Percentiles rank a stretch among this genome's conserved stretches.
Conservation (phyloP, 2,329 filamentous ascomycete genomes). For the Ophioceras dolichostomum region DNA sequence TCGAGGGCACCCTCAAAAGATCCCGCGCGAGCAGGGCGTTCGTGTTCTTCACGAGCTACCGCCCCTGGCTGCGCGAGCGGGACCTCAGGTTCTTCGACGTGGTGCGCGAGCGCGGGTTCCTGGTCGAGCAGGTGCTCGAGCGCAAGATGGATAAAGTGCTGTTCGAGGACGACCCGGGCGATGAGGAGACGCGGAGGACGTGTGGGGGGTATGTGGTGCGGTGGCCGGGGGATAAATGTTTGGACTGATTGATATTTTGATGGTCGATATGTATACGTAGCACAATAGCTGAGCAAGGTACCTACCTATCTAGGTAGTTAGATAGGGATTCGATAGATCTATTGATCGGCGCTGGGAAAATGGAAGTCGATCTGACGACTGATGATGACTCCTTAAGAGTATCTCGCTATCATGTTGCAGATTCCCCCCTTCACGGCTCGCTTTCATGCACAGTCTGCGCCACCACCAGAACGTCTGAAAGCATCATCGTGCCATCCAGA, state of each 20-base stretch:
- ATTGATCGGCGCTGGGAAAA: too few species aligned
- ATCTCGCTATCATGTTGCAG: too few species aligned
- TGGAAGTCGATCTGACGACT: too few species aligned
- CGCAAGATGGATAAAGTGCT: slow-evolving; percentile 74
- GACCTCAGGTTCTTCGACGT: slow-evolving; percentile 81
- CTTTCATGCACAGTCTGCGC: too few species aligned
- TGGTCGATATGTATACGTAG: too few species aligned
- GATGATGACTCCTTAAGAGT: too few species aligned
- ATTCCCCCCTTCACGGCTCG: too few species aligned
- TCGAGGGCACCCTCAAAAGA: slow-evolving; percentile 53
- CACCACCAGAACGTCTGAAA: too few species aligned
- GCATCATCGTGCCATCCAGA: too few species aligned
- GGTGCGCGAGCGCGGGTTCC: slow-evolving; percentile 56
- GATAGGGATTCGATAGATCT: too few species aligned
- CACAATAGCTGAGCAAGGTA: too few species aligned
- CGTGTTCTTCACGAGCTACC: slow-evolving; percentile 90
- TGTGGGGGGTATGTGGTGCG: slow-evolving; percentile 66
- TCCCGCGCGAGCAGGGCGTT: slow-evolving; percentile 49
- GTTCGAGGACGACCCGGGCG: slow-evolving; percentile 81
- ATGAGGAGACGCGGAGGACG: slow-evolving; percentile 68
- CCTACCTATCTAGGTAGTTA: too few species aligned
- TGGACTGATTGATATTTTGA: not conserved
- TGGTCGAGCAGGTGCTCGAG: slow-evolving; percentile 70
- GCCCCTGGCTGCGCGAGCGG: slow-evolving; percentile 78
- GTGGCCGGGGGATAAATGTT: slow-evolving; percentile 51